These are phyloP conservation scores for Globisporangium rhizosaccharum DNA, from an alignment of 352 stramenopile species.

Conservation along the genomic window DNA sequence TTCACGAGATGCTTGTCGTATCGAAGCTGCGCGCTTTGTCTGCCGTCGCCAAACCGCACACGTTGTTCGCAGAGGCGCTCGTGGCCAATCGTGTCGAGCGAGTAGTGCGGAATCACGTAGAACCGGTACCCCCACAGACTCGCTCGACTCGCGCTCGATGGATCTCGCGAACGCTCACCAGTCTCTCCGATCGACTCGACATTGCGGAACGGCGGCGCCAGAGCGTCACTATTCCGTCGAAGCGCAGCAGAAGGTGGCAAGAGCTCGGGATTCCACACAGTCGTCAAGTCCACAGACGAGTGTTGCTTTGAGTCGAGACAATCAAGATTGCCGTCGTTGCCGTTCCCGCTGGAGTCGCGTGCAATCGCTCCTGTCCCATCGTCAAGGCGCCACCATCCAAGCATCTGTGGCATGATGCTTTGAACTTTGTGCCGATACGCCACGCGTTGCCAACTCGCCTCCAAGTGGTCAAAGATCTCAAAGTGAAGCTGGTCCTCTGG, in stretches of 20 bases:
- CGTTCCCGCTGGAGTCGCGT: conserved; percentile 35
- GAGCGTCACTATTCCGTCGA: conserved; percentile 21
- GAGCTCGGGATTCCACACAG: conserved; percentile 6
- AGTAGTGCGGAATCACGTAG: conserved; percentile 70
- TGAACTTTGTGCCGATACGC: conserved; percentile 60
- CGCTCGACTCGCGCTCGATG: not conserved
- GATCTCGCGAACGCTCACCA: not conserved
- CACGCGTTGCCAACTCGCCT: conserved; percentile 46
- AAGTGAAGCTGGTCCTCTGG: conserved; percentile 31
- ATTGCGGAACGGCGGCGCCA: conserved; percentile 18
- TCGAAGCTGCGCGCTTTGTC: conserved; percentile 19
- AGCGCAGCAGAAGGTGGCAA: conserved; percentile 22
- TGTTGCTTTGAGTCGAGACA: not conserved
- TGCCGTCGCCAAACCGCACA: conserved; percentile 17
- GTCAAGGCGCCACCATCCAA: conserved; percentile 60
- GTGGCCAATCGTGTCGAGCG: conserved; percentile 39
- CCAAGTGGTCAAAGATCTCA: conserved; percentile 52
- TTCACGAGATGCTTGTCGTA: conserved; percentile 68
- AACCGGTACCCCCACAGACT: conserved; percentile 64
- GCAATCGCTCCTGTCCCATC: conserved; percentile 36
- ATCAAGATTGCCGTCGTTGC: not conserved
- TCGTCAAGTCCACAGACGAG: too few relatives aligned
- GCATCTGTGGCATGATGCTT: conserved; percentile 37
- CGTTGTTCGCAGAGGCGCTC: conserved; percentile 36
- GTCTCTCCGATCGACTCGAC: not conserved